Percentiles rank a stretch among this genome's conserved stretches.
phyloP scores from a whole-genome alignment of 2,329 filamentous ascomycete species.

The Didymella lethalis region DNA sequence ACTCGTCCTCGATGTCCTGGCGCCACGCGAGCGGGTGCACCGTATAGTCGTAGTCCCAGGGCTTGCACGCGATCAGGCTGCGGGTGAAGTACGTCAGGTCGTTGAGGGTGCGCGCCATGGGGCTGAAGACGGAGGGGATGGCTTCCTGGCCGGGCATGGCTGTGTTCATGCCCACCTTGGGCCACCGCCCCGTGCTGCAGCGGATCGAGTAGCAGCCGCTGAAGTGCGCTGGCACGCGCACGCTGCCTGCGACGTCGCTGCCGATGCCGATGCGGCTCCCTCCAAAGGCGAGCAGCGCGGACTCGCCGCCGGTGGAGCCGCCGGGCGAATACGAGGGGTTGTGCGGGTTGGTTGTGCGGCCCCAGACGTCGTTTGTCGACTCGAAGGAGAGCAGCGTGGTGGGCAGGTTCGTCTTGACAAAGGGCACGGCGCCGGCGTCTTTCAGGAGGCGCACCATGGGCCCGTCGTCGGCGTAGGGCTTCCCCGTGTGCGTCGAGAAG shows the following conservation, averaged over 20 bases:
- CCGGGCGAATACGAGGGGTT: slow-evolving; percentile 85
- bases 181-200: slow-evolving; percentile 90
- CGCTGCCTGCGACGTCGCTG: slow-evolving; percentile 88
- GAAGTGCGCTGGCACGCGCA: slow-evolving; percentile 86
- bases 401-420: slow-evolving; percentile 91
- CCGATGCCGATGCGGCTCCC: slow-evolving; percentile 88
- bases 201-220: slow-evolving; percentile 86
- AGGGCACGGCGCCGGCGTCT: slow-evolving; percentile 86
- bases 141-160: slow-evolving; percentile 95
- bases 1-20: slow-evolving; percentile 65
- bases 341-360: slow-evolving; percentile 81
- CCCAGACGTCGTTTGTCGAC: slow-evolving; percentile 82
- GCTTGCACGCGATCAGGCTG: slow-evolving; percentile 78
- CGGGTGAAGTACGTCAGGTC: slow-evolving; percentile 87
- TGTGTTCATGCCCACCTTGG: slow-evolving; percentile 81
- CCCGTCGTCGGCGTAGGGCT: slow-evolving; percentile 73
- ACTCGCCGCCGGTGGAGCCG: slow-evolving; percentile 86
- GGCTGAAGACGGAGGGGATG: slow-evolving; percentile 86
- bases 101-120: slow-evolving; percentile 85
- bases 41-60: slow-evolving; percentile 87
- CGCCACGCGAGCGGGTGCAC: slow-evolving; percentile 88
- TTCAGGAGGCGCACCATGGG: slow-evolving; percentile 78
- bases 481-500: slow-evolving; percentile 75
- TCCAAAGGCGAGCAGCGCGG: slow-evolving; percentile 80
- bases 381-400: slow-evolving; percentile 89